Evolutionary conservation across 208 protist species (phyloP).

Genomic region (Trypanosoma grayi): DNA sequence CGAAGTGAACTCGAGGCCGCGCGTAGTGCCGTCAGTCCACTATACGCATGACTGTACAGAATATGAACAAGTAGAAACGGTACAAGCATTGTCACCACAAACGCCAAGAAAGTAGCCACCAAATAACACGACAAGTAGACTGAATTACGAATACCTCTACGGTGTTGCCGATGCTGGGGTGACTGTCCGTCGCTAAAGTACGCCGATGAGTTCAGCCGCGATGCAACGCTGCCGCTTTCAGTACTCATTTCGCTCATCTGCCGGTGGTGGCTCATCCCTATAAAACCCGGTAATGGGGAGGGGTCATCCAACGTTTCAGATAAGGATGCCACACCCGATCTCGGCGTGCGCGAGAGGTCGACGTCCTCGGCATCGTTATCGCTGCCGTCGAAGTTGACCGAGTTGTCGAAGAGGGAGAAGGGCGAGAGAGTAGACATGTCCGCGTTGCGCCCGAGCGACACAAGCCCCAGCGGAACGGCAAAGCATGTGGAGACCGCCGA

Average conservation of each 20-base stretch:
- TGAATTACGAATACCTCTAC: not conserved
- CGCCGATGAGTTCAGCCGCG: too few species aligned
- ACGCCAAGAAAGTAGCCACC: slow-evolving; percentile 29
- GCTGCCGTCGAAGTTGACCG: slow-evolving; percentile 28
- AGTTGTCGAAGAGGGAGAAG: slow-evolving; percentile 28
- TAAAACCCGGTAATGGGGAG: not conserved
- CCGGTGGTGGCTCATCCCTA: not conserved
- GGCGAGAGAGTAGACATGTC: slow-evolving; percentile 36
- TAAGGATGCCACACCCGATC: too few species aligned
- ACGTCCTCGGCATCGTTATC: slow-evolving; percentile 10
- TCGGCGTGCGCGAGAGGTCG: not conserved
- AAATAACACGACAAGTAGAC: slow-evolving; percentile 17
- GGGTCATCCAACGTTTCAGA: too few species aligned
- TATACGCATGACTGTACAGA: slow-evolving; percentile 46
- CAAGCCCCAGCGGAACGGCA: slow-evolving; percentile 60
- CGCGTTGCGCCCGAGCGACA: slow-evolving; percentile 67
- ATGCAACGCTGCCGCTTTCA: not conserved
- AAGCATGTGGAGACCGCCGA: slow-evolving; percentile 48
- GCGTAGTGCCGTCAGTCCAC: slow-evolving; percentile 25
- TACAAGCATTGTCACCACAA: slow-evolving; percentile 42
- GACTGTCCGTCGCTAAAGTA: not conserved
- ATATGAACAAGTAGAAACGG: slow-evolving; percentile 42
- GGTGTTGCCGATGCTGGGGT: not conserved
- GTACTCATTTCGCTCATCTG: slow-evolving; percentile 1
- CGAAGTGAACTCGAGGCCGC: slow-evolving; percentile 31